Percentiles rank a stretch among this genome's conserved stretches.
Evolutionary conservation across 2,329 filamentous ascomycete genomes (phyloP).

Genomic region (Paraphaeosphaeria sporulosa): DNA sequence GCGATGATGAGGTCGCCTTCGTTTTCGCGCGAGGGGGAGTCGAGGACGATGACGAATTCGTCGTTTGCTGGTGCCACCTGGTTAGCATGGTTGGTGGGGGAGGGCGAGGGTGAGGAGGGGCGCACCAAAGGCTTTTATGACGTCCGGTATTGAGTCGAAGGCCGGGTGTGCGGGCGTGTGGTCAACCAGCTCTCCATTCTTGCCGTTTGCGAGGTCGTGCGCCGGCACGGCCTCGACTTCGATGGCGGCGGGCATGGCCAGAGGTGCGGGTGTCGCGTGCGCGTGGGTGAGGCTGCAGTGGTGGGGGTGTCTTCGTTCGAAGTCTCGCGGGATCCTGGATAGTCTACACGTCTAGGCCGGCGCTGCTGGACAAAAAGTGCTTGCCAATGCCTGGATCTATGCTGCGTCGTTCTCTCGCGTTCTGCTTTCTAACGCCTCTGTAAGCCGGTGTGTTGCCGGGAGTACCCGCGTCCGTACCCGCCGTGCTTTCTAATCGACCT

Average conservation of each 20-base stretch:
- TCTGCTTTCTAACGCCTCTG: conserved; percentile 17
- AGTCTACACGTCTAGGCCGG: background rate
- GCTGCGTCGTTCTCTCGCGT: conserved; percentile 6
- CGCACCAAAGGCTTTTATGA: conserved; percentile 54
- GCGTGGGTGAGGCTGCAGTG: background rate
- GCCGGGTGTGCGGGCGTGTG: conserved; percentile 43
- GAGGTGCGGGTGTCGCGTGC: background rate
- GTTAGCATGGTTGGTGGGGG: conserved; percentile 18
- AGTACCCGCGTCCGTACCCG: conserved; percentile 26
- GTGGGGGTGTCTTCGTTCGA: background rate
- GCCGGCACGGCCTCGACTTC: conserved; percentile 26
- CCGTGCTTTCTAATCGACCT: conserved; percentile 3
- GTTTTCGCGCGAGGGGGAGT: conserved; percentile 91
- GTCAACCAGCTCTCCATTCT: conserved; percentile 21
- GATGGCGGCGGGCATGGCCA: conserved; percentile 34
- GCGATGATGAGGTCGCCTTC: conserved; percentile 98
- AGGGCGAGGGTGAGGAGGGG: conserved; percentile 13
- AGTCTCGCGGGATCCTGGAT: background rate
- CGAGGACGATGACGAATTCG: conserved; percentile 95
- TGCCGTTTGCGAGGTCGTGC: conserved; percentile 24
- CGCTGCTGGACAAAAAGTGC: background rate
- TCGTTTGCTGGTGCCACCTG: conserved; percentile 57
- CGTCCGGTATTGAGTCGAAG: conserved; percentile 58
- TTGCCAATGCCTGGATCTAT: conserved; percentile 33
- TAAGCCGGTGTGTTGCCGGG: conserved; percentile 36